Evolutionary conservation across 805 yeast species (phyloP), one percentile per base, ranked within the genome.

Genomic region (Wickerhamiella hasegawae): DNA sequence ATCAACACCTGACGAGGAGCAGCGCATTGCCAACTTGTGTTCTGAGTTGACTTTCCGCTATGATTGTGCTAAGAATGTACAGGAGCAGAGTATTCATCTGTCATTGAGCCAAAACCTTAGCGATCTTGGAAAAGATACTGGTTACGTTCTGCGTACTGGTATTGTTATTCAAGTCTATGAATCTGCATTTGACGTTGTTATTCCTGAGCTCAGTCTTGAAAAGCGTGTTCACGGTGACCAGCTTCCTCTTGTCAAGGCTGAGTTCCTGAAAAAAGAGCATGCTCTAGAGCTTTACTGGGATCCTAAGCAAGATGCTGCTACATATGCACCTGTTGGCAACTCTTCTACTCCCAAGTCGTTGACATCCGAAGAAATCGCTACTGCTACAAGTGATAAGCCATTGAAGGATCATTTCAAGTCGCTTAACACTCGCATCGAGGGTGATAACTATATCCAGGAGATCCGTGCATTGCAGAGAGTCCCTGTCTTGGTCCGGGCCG

Each of bases 21-120:
- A 24, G 22, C 27, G 33, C 32, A 14, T 32, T 28, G 28, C 29
- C 16, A 41, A 41, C 5, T 69, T 81, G 22, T 77, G 94, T 9
- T 95, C 87, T 49, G 85, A 84, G 54, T 87, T 96, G 58, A 84
- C 83, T 48, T 90, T 87, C 66, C 84, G 85, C 57, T 82, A 84
- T 53, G 97, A 87, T 51, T 85, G 95, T 55, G 90, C 97, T 2
- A 74, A 73, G 43, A 71, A 71, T 41, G 95, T 96, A 1, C 97
- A 87, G 58, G 93, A 82, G 46, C 98, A 90, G 57, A 87, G 94
- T 11, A 73, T 85, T 36, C 98, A 90, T 54, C 64, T 90, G 43
- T 24, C 25, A n/a, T 33, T 45, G 15, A 79, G 87, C 38, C 93
- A 84, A 54, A 77, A 84, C 0, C 76, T 85, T 40, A 79, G 77